phyloP scores from a whole-genome alignment of 495 filamentous ascomycete genomes.

The Melanomma pulvis-pyrius region DNA sequence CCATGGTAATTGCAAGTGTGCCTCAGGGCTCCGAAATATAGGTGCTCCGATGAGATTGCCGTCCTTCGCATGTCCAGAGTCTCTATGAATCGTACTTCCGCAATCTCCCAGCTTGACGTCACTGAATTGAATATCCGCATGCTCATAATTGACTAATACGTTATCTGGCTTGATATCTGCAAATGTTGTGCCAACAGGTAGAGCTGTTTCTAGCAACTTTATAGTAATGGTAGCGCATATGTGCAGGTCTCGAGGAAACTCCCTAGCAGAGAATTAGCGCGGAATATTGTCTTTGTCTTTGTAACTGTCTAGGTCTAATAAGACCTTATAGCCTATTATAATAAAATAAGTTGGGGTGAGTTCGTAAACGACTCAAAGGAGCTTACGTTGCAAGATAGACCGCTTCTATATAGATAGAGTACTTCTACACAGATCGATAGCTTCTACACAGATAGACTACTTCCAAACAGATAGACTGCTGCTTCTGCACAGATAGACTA shows the following conservation, averaged over 20 bases:
- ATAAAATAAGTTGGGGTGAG: too few relatives aligned
- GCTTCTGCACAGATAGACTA: too few relatives aligned
- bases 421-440: too few relatives aligned
- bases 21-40: constrained; percentile 50
- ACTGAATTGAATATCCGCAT: constrained; percentile 42
- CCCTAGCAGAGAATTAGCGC: constrained; percentile 8
- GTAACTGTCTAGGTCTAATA: constrained; percentile 13
- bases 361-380: too few relatives aligned
- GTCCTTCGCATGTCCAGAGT: constrained; percentile 47
- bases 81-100: constrained; percentile 44
- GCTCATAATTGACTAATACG: constrained; percentile 48
- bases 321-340: constrained; percentile 16
- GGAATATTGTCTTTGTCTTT: constrained; percentile 20
- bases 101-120: constrained; percentile 50
- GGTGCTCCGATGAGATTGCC: constrained; percentile 46
- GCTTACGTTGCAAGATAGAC: too few relatives aligned
- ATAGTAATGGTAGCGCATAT: constrained; percentile 20
- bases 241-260: constrained; percentile 13
- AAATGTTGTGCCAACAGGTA: constrained; percentile 15
- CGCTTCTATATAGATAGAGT: too few relatives aligned
- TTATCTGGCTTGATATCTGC: constrained; percentile 52
- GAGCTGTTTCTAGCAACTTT: constrained; percentile 24
- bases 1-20: constrained; percentile 44
- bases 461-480: too few relatives aligned
- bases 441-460: too few relatives aligned